A percentile compares a stretch with the other conserved stretches of the same genome.
Evolutionary conservation across 2,329 filamentous ascomycete species (phyloP).

Genomic region (Metarhizium humberi): DNA sequence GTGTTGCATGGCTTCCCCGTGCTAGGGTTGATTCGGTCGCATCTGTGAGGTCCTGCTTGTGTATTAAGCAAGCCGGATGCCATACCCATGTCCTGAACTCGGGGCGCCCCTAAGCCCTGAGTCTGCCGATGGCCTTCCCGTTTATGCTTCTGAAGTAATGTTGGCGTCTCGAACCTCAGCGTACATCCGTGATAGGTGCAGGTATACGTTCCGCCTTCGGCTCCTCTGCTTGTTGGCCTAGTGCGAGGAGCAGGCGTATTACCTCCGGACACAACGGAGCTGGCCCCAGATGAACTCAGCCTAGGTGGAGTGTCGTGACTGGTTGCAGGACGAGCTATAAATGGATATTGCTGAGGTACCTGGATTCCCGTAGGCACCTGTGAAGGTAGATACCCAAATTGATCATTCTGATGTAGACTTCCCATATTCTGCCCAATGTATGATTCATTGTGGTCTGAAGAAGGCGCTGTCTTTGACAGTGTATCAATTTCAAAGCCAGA

Average conservation of each 20-base stretch:
- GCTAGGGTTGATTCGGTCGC: slow-evolving; percentile 86
- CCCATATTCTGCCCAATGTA: slow-evolving; percentile 8
- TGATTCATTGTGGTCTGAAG: slow-evolving; percentile 9
- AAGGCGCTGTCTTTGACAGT: slow-evolving; percentile 24
- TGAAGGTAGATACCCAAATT: slow-evolving; percentile 16
- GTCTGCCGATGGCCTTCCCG: slow-evolving; percentile 80
- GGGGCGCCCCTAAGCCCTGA: slow-evolving; percentile 30
- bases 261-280: slow-evolving; percentile 29
- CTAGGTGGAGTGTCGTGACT: slow-evolving; percentile 26
- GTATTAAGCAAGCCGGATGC: slow-evolving; percentile 60
- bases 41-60: slow-evolving; percentile 88
- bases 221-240: slow-evolving; percentile 53
- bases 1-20: slow-evolving; percentile 94
- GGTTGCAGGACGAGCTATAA: slow-evolving; percentile 29
- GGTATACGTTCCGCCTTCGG: slow-evolving; percentile 84
- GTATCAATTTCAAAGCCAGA: slow-evolving; percentile 33
- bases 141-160: slow-evolving; percentile 89
- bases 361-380: slow-evolving; percentile 29
- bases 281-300: slow-evolving; percentile 35
- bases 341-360: slow-evolving; percentile 43
- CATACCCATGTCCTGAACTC: slow-evolving; percentile 26
- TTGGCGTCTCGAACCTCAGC: slow-evolving; percentile 77
- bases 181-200: slow-evolving; percentile 93
- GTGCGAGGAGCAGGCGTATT: slow-evolving; percentile 25
- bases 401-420: not conserved